These are phyloP conservation scores for Gynochthodes officinalis DNA, from an alignment of 257 asterid genomes.

Conservation along the genomic window DNA sequence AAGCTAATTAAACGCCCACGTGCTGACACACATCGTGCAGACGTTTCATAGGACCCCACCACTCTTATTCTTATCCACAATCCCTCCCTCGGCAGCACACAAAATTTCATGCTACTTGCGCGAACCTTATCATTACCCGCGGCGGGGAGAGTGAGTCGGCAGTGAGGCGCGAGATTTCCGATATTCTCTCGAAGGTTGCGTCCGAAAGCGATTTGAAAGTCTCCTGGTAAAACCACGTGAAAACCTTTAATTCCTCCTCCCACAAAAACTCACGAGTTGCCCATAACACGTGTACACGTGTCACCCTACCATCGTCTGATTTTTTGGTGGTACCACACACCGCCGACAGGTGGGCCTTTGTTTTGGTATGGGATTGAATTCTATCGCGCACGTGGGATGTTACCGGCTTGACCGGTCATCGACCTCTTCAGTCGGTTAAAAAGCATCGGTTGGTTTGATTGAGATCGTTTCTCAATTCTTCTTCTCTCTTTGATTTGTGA, in stretches of 20 bases:
- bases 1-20: too few species aligned
- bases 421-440: constrained; percentile 1
- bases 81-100: not conserved
- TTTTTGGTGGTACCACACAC: not conserved
- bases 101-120: not conserved
- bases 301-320: too few species aligned
- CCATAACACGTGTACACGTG: constrained; percentile 3
- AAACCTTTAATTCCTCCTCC: not conserved
- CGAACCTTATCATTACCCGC: not conserved
- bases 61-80: constrained; percentile 6
- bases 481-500: not conserved
- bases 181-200: not conserved
- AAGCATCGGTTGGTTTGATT: not conserved
- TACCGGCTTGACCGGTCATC: constrained; percentile 15
- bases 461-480: too few species aligned
- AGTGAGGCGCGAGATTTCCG: not conserved
- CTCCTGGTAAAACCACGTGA: not conserved
- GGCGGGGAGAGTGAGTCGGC: too few species aligned
- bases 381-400: constrained; percentile 13
- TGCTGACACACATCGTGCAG: too few species aligned
- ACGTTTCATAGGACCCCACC: too few species aligned
- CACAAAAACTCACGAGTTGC: constrained; percentile 1
- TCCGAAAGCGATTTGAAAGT: not conserved
- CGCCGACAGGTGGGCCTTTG: constrained; percentile 1
- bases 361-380: not conserved